Evolutionary conservation across 257 asterid species (phyloP).

Genomic region (Capsicum chinense): DNA sequence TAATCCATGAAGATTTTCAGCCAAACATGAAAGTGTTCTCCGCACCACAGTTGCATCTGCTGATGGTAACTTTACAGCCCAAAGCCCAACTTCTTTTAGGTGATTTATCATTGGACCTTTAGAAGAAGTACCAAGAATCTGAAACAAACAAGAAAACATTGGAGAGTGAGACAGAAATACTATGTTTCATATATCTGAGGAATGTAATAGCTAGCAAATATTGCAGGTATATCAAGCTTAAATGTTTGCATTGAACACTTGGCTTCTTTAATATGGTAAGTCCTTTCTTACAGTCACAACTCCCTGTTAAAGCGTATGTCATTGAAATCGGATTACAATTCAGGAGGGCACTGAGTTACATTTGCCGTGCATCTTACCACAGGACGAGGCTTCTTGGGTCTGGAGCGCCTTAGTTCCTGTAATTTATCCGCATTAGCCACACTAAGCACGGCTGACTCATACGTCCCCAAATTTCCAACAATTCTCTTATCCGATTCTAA

Average conservation of each 20-base stretch:
- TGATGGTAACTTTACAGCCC: conserved; percentile 83
- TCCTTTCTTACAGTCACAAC: neutral
- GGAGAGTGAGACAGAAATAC: too few species aligned
- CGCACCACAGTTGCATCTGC: conserved; percentile 75
- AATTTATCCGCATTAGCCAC: conserved; percentile 67
- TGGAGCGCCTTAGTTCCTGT: conserved; percentile 58
- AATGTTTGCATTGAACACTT: neutral
- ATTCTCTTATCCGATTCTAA: conserved; percentile 63
- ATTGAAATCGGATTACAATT: neutral
- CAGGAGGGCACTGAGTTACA: neutral
- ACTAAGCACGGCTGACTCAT: conserved; percentile 84
- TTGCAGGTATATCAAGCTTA: neutral
- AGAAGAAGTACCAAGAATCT: conserved; percentile 80
- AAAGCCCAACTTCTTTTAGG: conserved; percentile 65
- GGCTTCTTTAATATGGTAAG: too few species aligned
- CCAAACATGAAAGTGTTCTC: conserved; percentile 60
- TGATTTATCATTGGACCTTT: conserved; percentile 62
- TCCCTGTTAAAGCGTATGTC: neutral
- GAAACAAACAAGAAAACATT: conserved; percentile 28
- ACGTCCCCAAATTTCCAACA: conserved; percentile 74
- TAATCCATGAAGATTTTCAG: conserved; percentile 64
- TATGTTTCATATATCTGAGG: too few species aligned
- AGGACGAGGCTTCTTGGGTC: conserved; percentile 73
- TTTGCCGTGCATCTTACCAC: conserved; percentile 37
- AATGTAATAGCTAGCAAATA: neutral